A percentile compares a stretch with the other conserved stretches of the same genome.
Evolutionary conservation across 2,329 filamentous ascomycete species (phyloP).

Genomic region (Lasiodiplodia sp.): DNA sequence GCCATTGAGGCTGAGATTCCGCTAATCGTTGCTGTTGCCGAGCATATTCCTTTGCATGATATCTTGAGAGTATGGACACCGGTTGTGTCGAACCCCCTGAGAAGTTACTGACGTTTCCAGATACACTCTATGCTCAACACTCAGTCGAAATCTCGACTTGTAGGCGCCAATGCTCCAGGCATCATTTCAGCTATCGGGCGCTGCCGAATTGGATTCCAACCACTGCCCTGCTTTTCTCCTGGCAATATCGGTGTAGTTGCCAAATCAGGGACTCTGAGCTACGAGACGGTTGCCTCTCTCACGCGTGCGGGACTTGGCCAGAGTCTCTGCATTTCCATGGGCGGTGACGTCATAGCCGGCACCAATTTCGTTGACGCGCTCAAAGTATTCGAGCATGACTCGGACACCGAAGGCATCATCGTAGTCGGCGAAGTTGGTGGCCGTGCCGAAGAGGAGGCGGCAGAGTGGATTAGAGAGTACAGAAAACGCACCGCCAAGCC

Average conservation of each 20-base stretch:
- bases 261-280: conserved; percentile 82
- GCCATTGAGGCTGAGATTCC: conserved; percentile 81
- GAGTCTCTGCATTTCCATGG: conserved; percentile 78
- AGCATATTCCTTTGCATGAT: conserved; percentile 81
- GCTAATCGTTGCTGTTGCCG: conserved; percentile 78
- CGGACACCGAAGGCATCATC: conserved; percentile 74
- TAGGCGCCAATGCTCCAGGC: conserved; percentile 82
- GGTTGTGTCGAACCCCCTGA: not conserved
- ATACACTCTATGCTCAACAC: conserved; percentile 75
- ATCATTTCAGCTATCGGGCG: conserved; percentile 77
- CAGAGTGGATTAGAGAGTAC: conserved; percentile 76
- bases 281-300: conserved; percentile 78
- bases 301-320: conserved; percentile 78
- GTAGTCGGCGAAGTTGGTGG: conserved; percentile 78
- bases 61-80: conserved; percentile 69
- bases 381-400: conserved; percentile 69
- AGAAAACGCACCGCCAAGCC: conserved; percentile 62
- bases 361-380: conserved; percentile 77
- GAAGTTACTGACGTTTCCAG: conserved; percentile 43
- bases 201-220: conserved; percentile 79
- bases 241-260: conserved; percentile 77
- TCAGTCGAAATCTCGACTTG: conserved; percentile 74
- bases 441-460: conserved; percentile 72
- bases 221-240: conserved; percentile 72
- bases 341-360: conserved; percentile 76